Evolutionary conservation across 441 rosid genomes (phyloP), one percentile per base, ranked within the genome.

Genomic region (Populus hybrid): DNA sequence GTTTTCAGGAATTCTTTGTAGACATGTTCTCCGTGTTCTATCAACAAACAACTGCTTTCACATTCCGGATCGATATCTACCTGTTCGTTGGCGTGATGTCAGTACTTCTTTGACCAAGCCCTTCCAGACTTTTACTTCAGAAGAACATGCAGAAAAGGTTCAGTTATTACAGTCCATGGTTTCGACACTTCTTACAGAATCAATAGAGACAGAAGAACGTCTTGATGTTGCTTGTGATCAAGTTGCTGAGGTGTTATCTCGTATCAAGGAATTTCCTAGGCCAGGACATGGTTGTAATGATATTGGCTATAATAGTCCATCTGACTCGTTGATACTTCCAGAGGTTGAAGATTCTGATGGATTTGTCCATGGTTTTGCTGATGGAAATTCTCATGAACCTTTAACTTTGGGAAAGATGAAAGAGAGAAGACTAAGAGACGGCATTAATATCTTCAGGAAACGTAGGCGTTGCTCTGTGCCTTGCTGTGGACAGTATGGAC

Each of bases 1-100:
- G 68, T 86, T 86, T 74, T 80, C 86, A 9, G 86, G 88, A 63
- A 83, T 86, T 78, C 80, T 86, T 31, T 85, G 86, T 64, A 68
- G 86, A 53, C 86, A 83, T 28, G 74, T 82, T 50, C 80, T 86
- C 35, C 88, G 81, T 38, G 83, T 86, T 70, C 83, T 83, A 26
- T 86, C 86, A 65, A 76, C 73, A 18, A 79, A 80, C 82, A 86
- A 81, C 80, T 86, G 83, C 35, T 83, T 83, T 71, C 86, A 86
- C 79, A 81, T 86, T 71, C 86, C 88, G 3, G 86, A 77, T 40
- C 72, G 35, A 35, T 86, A 77, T 70, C 71, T 83, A n/a, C 85
- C 83, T 2, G 69, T 64, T 21, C 79, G 82, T 9, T 83, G 86
- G 85, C 80, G 79, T 21, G 76, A 79, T 59, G 59, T 26, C 31